phyloP scores from a whole-genome alignment of 1,139 yeast species.

The Saccharomyces hybrid region DNA sequence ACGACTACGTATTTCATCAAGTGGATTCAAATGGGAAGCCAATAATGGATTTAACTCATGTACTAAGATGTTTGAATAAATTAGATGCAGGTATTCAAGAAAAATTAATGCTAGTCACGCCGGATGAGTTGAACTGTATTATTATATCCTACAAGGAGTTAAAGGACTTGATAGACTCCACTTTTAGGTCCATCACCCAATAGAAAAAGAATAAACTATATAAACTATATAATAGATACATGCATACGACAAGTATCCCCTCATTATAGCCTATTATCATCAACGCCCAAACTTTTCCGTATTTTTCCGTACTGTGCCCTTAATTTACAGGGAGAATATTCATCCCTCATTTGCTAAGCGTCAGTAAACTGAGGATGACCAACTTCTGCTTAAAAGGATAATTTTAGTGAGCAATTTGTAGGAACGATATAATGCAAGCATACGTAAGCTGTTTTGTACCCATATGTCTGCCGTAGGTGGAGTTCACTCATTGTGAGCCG shows the following conservation, averaged over 20 bases:
- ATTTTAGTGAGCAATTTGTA: too few species aligned
- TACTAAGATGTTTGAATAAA: slow-evolving; percentile 70
- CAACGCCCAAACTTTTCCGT: not conserved
- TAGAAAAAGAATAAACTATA: slow-evolving; percentile 7
- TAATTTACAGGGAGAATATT: not conserved
- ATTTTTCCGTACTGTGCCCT: not conserved
- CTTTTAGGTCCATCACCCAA: slow-evolving; percentile 52
- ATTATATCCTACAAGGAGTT: slow-evolving; percentile 73
- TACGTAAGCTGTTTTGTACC: too few species aligned
- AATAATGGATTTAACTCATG: slow-evolving; percentile 74
- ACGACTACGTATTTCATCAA: slow-evolving; percentile 82
- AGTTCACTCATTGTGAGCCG: not conserved
- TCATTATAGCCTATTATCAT: not conserved
- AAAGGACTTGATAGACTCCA: slow-evolving; percentile 62
- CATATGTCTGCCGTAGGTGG: too few species aligned
- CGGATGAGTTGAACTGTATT: slow-evolving; percentile 76
- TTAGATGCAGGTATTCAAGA: slow-evolving; percentile 91
- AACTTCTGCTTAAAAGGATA: too few species aligned
- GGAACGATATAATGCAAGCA: too few species aligned
- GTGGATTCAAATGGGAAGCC: slow-evolving; percentile 69
- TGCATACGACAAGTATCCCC: not conserved
- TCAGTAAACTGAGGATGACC: too few species aligned
- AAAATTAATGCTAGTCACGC: slow-evolving; percentile 64
- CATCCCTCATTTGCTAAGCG: too few species aligned
- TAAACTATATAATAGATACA: not conserved